phyloP scores from a whole-genome alignment of 2,329 filamentous ascomycete genomes.

The Pseudogymnoascus pannorum region DNA sequence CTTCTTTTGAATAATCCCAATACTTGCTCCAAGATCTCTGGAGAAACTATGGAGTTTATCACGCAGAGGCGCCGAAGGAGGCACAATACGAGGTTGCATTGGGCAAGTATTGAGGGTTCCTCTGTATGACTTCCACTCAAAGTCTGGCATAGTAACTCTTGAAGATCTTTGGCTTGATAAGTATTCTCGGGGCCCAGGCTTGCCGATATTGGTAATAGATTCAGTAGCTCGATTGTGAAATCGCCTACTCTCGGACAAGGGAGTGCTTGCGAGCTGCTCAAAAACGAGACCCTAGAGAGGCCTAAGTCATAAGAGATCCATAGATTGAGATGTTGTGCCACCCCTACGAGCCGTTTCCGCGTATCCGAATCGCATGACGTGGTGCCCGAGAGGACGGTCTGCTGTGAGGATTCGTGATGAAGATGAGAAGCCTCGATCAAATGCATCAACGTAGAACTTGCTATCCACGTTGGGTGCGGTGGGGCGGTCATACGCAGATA shows the following conservation, averaged over 20 bases:
- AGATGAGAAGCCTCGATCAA: slow-evolving; percentile 47
- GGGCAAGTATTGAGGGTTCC: slow-evolving; percentile 39
- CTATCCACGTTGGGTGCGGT: slow-evolving; percentile 49
- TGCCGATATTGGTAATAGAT: slow-evolving; percentile 45
- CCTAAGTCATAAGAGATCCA: slow-evolving; percentile 55
- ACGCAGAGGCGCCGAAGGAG: slow-evolving; percentile 47
- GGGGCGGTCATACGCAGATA: slow-evolving; percentile 47
- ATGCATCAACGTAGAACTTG: slow-evolving; percentile 50
- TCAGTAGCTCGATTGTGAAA: slow-evolving; percentile 41
- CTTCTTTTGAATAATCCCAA: slow-evolving; percentile 39
- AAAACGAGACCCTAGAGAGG: slow-evolving; percentile 35
- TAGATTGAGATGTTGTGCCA: slow-evolving; percentile 50
- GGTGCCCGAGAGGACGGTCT: not conserved
- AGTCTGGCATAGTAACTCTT: slow-evolving; percentile 24
- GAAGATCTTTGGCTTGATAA: slow-evolving; percentile 30
- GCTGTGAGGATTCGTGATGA: slow-evolving; percentile 32
- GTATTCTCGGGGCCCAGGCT: slow-evolving; percentile 45
- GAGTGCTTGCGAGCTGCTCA: slow-evolving; percentile 38
- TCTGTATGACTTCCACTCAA: slow-evolving; percentile 34
- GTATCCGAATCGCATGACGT: slow-evolving; percentile 29
- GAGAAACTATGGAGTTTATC: slow-evolving; percentile 31
- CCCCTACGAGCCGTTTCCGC: slow-evolving; percentile 38
- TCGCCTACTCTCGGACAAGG: slow-evolving; percentile 34
- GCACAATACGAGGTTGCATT: slow-evolving; percentile 49
- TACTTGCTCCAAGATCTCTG: slow-evolving; percentile 40